Conservation (phyloP, 768 basidiomycete species). For the Calocera cornea region DNA sequence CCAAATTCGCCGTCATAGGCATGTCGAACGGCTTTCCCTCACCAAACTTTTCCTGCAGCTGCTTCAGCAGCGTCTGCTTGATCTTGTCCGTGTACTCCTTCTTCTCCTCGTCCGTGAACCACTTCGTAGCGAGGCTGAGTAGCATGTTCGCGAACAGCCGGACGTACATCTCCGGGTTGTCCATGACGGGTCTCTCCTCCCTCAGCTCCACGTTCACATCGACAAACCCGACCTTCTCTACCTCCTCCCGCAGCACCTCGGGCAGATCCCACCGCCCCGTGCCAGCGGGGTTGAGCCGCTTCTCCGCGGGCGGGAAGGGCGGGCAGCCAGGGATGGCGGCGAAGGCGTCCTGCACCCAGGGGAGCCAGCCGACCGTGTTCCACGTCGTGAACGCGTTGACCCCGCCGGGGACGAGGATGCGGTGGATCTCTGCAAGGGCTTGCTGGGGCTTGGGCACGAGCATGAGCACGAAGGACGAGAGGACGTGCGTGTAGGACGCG, state of each 20-base stretch:
- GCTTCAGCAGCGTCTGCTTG: background rate
- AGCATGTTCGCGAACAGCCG: constrained; percentile 5
- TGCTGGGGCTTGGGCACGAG: background rate
- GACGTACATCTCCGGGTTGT: background rate
- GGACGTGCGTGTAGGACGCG: background rate
- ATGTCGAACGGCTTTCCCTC: background rate
- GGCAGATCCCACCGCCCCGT: background rate
- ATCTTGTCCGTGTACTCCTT: background rate
- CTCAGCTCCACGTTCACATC: background rate
- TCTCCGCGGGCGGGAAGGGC: background rate
- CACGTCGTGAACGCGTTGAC: constrained; percentile 10
- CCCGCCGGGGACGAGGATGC: constrained; percentile 8
- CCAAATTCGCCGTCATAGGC: background rate
- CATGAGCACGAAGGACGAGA: background rate
- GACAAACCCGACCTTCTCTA: background rate
- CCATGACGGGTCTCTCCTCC: background rate
- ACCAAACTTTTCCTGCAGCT: constrained; percentile 1
- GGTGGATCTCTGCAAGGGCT: constrained; percentile 1
- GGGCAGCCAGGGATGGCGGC: background rate
- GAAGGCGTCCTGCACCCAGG: background rate
- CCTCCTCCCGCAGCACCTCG: background rate
- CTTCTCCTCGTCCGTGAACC: constrained; percentile 2
- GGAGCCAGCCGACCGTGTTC: constrained; percentile 7
- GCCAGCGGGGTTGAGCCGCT: background rate
- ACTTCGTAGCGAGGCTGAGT: background rate